Evolutionary conservation across 202 grass and related monocot species (phyloP), one percentile per base, ranked within the genome.

Genomic region (Saccharum hybrid): DNA sequence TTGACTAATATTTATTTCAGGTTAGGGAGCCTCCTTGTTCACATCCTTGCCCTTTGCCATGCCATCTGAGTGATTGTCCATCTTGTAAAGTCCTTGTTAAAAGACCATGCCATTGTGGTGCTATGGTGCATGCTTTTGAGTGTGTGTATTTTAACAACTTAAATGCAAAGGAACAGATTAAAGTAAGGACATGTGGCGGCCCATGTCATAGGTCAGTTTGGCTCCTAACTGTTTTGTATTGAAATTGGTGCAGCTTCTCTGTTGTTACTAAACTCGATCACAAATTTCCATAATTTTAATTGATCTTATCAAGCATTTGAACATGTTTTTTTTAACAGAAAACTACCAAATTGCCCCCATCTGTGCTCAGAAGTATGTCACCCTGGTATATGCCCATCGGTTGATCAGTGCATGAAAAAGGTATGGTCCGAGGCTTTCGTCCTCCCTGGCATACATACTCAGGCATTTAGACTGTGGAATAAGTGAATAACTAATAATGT

Each of bases 321-420:
- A 72, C 37, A 70, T 85, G 36, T 59, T 63, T 11, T 88, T 69
- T 54, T 26, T 66, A 28, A 65, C 88, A 97, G 94, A 69, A 98
- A 98, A 74, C 91, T 98, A 63, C 78, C 89, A 60, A 98, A 87
- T 68, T 98, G 95, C 22, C 74, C 92, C 67, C 95, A 98, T 81
- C 81, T 98, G 39, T 98, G 95, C 74, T 98, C 95, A 81, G 90
- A 98, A 91, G 84, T 91, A 71, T 98, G 95, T 56, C 95, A 98
- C 90, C 95, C 92, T 85, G 95, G 87, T 88, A 81, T 78, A 61
- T 98, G 95, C 85, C 87, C 95, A 7, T 93, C 87, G 43, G 71
- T 93, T 82, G 92, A 98, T 78, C 65, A 64, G 2, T 98, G 95
- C 79, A 86, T 75, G 86, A 98, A 98, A 90, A 98, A 93, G 92